These are phyloP conservation scores for Brassica hybrid DNA, from an alignment of 441 rosid species.

Conservation along the genomic window DNA sequence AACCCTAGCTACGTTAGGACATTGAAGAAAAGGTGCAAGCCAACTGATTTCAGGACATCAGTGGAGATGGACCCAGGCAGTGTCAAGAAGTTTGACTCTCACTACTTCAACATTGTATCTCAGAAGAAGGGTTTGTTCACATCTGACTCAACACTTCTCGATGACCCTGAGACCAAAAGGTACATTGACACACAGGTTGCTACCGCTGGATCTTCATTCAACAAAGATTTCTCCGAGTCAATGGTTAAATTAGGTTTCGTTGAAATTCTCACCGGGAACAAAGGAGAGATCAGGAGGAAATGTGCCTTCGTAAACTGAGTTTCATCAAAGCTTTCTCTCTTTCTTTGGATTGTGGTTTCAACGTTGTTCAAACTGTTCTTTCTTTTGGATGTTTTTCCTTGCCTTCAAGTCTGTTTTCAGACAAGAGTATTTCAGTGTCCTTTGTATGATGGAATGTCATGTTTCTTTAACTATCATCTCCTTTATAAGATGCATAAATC, in stretches of 20 bases:
- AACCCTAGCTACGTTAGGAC: slow-evolving; percentile 49
- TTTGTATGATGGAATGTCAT: slow-evolving; percentile 29
- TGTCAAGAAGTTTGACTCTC: slow-evolving; percentile 51
- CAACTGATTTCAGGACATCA: slow-evolving; percentile 39
- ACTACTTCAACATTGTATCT: slow-evolving; percentile 53
- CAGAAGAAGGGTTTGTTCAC: slow-evolving; percentile 59
- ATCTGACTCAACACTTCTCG: slow-evolving; percentile 66
- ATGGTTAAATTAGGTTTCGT: slow-evolving; percentile 58
- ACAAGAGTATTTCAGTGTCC: background rate
- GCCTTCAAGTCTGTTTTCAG: slow-evolving; percentile 16
- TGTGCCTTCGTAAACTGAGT: slow-evolving; percentile 50
- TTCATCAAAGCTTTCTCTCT: background rate
- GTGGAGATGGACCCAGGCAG: slow-evolving; percentile 71
- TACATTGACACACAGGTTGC: slow-evolving; percentile 53
- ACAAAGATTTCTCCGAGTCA: slow-evolving; percentile 53
- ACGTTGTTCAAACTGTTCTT: background rate
- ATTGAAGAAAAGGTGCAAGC: slow-evolving; percentile 55
- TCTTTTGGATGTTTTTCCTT: background rate
- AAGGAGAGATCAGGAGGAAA: slow-evolving; percentile 58
- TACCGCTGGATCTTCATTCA: slow-evolving; percentile 45
- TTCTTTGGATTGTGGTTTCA: background rate
- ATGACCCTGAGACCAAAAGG: slow-evolving; percentile 49
- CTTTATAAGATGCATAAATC: background rate
- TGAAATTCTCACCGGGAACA: slow-evolving; percentile 50
- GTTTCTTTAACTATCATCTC: slow-evolving; percentile 1